phyloP scores from a whole-genome alignment of 306 rosid genomes.

The Rosa multiflora region DNA sequence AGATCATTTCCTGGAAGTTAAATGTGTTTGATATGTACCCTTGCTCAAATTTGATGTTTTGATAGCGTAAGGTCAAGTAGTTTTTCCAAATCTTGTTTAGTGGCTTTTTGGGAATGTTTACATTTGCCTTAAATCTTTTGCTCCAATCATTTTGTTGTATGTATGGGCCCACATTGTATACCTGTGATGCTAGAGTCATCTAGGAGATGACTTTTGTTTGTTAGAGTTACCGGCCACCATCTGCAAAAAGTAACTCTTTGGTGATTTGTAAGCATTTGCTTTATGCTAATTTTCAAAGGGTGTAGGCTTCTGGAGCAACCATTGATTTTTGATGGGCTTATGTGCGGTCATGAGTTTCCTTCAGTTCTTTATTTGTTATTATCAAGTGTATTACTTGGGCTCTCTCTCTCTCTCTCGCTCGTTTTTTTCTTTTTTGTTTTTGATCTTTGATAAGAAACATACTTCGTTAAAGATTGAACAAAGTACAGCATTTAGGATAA shows the following conservation, averaged over 20 bases:
- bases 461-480: background rate
- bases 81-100: slow-evolving; percentile 1
- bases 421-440: background rate
- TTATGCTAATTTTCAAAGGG: background rate
- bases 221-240: background rate
- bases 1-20: background rate
- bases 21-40: background rate
- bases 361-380: background rate
- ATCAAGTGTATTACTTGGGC: background rate
- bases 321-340: background rate
- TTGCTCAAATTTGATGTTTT: background rate
- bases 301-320: background rate
- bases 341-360: slow-evolving; percentile 8
- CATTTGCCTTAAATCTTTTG: background rate
- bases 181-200: background rate
- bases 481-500: background rate
- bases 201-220: background rate
- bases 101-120: background rate
- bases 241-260: slow-evolving; percentile 3
- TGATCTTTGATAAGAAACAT: background rate
- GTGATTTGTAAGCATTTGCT: background rate
- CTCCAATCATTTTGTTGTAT: background rate
- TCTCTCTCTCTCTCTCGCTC: background rate
- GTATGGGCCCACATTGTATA: background rate
- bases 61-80: background rate